Base-by-base conservation (phyloP, 306 rosid species). In the Abrus pulchellus region DNA sequence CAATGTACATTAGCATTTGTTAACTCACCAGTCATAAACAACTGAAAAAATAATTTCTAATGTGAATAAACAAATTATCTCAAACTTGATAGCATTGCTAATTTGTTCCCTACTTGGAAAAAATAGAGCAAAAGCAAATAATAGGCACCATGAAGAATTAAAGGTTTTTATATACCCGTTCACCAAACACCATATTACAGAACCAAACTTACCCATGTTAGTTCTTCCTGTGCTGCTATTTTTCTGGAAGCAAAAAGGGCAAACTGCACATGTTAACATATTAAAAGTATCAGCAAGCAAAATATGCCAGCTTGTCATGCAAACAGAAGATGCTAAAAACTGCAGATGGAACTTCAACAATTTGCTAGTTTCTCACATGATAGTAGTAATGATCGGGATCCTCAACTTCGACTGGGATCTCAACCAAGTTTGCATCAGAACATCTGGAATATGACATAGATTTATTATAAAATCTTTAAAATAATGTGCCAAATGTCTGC, bases 361-460 rank as follows among this genome's bases (percentile, higher is more conserved):
- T 65, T 82, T 71, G 50, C 9, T 77, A 89, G 57, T 69, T 83
- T 71, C 88, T 82, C 83, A 87, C 99, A 88, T 93, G 99, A 85
- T 93, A 93, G 81, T 87, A 92, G 68, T 44, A 79, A 84, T 48
- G 94, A 77, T 75, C 90, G 0, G 97, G 91, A 77, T 82, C 83
- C 87, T 96, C 99, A 69, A 96, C 82, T 80, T 96, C 92, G 47
- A 96, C 94, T 12, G 99, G 98, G 79, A 93, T 84, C 60, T 80
- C 96, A 71, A 92, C 80, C 91, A 96, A 83, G 90, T 96, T 96
- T 70, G 98, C 93, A 83, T 93, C 99, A 83, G 65, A 86, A 85
- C 99, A 96, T 75, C 99, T 96, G 83, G 75, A 12, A 54, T 67
- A 70, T 38, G 14, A 79, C 67, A 76, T 7, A 41, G 14, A 72